Percentiles rank a stretch among this genome's conserved stretches.
phyloP scores from a whole-genome alignment of 83 land plant species.

The Picea mariana region DNA sequence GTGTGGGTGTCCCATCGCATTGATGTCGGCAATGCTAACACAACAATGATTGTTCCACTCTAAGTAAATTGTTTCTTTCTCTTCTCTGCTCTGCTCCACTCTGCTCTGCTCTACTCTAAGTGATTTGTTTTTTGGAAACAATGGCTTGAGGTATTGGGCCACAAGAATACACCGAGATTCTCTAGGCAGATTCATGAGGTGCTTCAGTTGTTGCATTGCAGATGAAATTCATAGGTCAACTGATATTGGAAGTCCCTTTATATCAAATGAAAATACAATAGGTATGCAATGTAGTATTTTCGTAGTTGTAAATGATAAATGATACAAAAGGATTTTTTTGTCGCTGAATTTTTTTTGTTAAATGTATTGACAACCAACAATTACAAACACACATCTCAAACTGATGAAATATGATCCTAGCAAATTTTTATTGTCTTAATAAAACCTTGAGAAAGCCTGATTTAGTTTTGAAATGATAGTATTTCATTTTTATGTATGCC shows the following conservation, averaged over 20 bases:
- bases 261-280: background rate
- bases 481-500: background rate
- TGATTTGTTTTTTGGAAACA: background rate
- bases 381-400: background rate
- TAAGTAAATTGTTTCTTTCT: too few species aligned
- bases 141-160: background rate
- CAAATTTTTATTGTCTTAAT: too few species aligned
- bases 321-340: background rate
- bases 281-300: background rate
- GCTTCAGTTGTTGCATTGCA: background rate
- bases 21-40: background rate
- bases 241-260: slow-evolving; percentile 1
- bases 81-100: too few species aligned
- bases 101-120: too few species aligned
- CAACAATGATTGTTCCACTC: background rate
- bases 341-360: background rate
- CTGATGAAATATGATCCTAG: too few species aligned
- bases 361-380: background rate
- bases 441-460: too few species aligned
- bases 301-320: background rate
- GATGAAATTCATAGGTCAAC: background rate
- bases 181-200: too few species aligned
- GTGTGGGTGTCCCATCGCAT: too few species aligned
- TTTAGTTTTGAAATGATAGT: too few species aligned
- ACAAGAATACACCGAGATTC: background rate